phyloP scores from a whole-genome alignment of 208 protist genomes.

The Leishmania amazonensis region DNA sequence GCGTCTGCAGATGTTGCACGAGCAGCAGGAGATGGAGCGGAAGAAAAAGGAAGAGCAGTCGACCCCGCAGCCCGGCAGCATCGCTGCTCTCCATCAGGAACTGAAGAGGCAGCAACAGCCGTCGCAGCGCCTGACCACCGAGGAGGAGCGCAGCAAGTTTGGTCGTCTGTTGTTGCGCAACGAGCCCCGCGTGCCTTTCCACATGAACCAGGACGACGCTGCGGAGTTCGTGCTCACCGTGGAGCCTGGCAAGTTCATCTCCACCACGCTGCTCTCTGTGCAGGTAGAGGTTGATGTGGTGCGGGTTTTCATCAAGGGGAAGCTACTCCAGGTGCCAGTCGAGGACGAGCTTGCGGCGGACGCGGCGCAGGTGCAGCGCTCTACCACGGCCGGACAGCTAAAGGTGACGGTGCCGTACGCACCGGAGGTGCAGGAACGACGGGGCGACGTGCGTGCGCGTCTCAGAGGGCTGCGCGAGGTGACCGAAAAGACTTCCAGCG shows the following conservation, averaged over 20 bases:
- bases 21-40: slow-evolving; percentile 75
- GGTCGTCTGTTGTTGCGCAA: slow-evolving; percentile 93
- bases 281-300: slow-evolving; percentile 94
- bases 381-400: slow-evolving; percentile 79
- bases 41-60: slow-evolving; percentile 38
- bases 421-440: slow-evolving; percentile 42
- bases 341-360: slow-evolving; percentile 80
- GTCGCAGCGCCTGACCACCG: slow-evolving; percentile 57
- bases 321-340: slow-evolving; percentile 92
- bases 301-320: slow-evolving; percentile 92
- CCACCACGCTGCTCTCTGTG: slow-evolving; percentile 92
- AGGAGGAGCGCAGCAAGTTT: slow-evolving; percentile 89
- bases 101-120: slow-evolving; percentile 50
- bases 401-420: slow-evolving; percentile 82
- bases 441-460: slow-evolving; percentile 9
- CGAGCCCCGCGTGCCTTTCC: slow-evolving; percentile 89
- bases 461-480: slow-evolving; percentile 4
- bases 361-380: slow-evolving; percentile 68
- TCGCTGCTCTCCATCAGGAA: slow-evolving; percentile 72
- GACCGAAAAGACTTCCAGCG: neutral
- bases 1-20: slow-evolving; percentile 84
- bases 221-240: slow-evolving; percentile 83
- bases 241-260: slow-evolving; percentile 92
- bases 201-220: slow-evolving; percentile 77
- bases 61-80: slow-evolving; percentile 44